Percentiles rank a stretch among this genome's conserved stretches.
phyloP scores from a whole-genome alignment of 768 basidiomycete species.

The Amanita subjunquillea region DNA sequence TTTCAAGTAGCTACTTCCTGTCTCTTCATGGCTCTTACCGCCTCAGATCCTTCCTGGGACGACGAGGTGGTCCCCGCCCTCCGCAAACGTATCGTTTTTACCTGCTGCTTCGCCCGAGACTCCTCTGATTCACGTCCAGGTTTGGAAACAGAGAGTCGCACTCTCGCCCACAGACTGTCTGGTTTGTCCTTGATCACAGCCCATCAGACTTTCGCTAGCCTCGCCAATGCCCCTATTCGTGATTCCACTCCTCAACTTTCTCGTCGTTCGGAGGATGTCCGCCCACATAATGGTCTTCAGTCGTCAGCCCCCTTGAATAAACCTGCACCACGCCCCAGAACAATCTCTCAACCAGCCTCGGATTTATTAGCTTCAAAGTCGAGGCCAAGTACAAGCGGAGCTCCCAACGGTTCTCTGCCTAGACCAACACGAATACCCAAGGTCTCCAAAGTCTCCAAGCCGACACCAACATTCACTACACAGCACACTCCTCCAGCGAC shows the following conservation, averaged over 20 bases:
- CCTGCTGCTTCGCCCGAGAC: not conserved
- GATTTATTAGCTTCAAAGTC: constrained; percentile 23
- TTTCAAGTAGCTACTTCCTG: not conserved
- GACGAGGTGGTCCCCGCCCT: constrained; percentile 75
- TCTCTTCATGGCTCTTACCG: constrained; percentile 29
- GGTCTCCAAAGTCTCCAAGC: constrained; percentile 21
- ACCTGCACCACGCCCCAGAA: constrained; percentile 42
- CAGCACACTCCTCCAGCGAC: constrained; percentile 6
- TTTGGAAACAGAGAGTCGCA: constrained; percentile 70
- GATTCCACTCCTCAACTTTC: constrained; percentile 3
- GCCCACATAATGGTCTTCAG: not conserved
- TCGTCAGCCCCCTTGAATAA: constrained; percentile 15
- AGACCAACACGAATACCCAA: constrained; percentile 47
- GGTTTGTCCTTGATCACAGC: constrained; percentile 47
- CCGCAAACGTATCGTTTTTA: constrained; percentile 53
- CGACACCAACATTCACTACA: constrained; percentile 15
- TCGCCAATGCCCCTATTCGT: constrained; percentile 8
- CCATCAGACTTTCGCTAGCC: constrained; percentile 24
- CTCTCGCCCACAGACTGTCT: constrained; percentile 70
- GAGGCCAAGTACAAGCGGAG: constrained; percentile 19
- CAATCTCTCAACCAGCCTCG: constrained; percentile 50
- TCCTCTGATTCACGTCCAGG: constrained; percentile 31
- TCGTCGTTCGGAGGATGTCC: constrained; percentile 4
- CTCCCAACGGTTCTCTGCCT: constrained; percentile 16
- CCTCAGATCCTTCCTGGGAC: constrained; percentile 63